Conservation (phyloP, 495 filamentous ascomycete species). For the Tuber aestivum region DNA sequence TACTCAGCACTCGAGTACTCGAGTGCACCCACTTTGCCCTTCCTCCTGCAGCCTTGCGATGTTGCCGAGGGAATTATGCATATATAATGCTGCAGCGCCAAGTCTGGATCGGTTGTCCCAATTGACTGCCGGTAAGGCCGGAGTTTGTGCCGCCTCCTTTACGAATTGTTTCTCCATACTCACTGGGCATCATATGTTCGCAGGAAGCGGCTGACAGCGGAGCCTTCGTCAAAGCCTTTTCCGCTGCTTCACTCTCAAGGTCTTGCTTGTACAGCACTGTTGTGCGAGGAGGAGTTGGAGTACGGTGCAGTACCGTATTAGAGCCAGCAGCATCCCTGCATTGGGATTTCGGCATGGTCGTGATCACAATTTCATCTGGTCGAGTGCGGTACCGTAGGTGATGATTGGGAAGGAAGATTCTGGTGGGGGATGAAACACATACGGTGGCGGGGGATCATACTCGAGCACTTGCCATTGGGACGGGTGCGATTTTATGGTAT, state of each 20-base stretch:
- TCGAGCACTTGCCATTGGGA: not conserved
- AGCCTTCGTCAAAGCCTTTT: not conserved
- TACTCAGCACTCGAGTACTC: too few species aligned
- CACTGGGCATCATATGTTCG: not conserved
- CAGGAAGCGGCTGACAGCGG: not conserved
- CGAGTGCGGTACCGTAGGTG: not conserved
- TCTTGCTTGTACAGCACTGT: not conserved
- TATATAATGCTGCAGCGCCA: not conserved
- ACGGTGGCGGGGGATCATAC: not conserved
- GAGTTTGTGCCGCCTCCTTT: not conserved
- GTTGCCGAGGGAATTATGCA: not conserved
- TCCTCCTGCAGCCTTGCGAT: constrained; percentile 1
- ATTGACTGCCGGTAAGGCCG: not conserved
- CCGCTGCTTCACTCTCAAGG: not conserved
- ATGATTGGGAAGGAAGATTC: constrained; percentile 2
- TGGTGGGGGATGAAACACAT: constrained; percentile 5
- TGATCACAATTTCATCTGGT: not conserved
- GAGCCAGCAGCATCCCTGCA: not conserved
- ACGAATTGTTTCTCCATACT: not conserved
- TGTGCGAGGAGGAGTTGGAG: not conserved
- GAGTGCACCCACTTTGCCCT: not conserved
- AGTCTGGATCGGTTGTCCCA: not conserved
- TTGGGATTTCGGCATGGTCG: not conserved
- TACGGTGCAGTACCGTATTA: too few species aligned
- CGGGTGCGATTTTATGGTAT: not conserved